These are phyloP conservation scores for Dothistroma septosporum DNA, from an alignment of 2,329 filamentous ascomycete genomes.

Conservation along the genomic window DNA sequence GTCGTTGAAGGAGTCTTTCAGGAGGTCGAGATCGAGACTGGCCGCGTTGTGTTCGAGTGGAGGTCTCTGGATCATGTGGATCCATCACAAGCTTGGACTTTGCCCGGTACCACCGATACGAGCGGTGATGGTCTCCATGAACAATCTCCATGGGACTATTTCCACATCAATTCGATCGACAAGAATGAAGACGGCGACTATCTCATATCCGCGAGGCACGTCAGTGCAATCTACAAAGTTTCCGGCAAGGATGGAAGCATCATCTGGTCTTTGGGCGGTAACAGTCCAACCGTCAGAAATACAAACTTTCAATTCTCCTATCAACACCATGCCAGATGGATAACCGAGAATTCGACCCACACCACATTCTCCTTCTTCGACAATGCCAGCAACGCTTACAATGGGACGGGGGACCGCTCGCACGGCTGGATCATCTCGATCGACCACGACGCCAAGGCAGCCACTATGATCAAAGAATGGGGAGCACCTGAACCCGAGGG, in stretches of 20 bases:
- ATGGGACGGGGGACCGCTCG: slow-evolving; percentile 37
- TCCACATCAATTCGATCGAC: slow-evolving; percentile 53
- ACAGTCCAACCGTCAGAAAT: slow-evolving; percentile 43
- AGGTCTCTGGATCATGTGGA: slow-evolving; percentile 54
- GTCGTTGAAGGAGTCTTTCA: slow-evolving; percentile 52
- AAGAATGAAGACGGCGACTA: slow-evolving; percentile 49
- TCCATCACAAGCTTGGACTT: slow-evolving; percentile 47
- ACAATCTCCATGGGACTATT: slow-evolving; percentile 51
- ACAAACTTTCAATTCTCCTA: slow-evolving; percentile 49
- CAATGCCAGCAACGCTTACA: slow-evolving; percentile 50
- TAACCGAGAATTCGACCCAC: slow-evolving; percentile 44
- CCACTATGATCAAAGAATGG: slow-evolving; percentile 46
- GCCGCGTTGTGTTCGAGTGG: slow-evolving; percentile 57
- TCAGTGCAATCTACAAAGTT: slow-evolving; percentile 47
- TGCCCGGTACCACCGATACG: slow-evolving; percentile 40
- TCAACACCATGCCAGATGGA: slow-evolving; percentile 52
- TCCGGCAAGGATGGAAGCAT: slow-evolving; percentile 45
- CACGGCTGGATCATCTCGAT: slow-evolving; percentile 48
- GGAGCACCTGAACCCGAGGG: slow-evolving; percentile 45
- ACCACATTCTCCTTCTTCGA: slow-evolving; percentile 54
- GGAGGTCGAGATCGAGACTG: slow-evolving; percentile 54
- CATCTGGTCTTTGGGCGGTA: slow-evolving; percentile 50
- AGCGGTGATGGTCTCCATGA: slow-evolving; percentile 47
- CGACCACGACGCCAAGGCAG: slow-evolving; percentile 43
- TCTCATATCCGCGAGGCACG: slow-evolving; percentile 46